Evolutionary conservation across 2,329 filamentous ascomycete species (phyloP).

Genomic region (Fonsecaea pedrosoi): DNA sequence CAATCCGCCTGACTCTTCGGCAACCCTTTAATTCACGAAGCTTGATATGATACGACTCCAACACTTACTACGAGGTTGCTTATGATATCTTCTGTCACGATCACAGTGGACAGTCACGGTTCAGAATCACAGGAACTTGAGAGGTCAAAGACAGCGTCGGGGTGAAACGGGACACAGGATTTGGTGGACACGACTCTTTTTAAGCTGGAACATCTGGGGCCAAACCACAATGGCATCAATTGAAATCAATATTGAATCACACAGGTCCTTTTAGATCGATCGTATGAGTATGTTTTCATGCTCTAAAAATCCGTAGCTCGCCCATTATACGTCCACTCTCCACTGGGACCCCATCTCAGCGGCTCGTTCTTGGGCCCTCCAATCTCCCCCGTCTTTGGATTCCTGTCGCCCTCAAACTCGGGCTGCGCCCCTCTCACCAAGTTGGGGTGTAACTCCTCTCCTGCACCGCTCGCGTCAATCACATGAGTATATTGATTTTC

Average conservation of each 20-base stretch:
- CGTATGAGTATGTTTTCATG: not conserved
- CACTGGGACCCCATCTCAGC: constrained; percentile 77
- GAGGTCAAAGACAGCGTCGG: not conserved
- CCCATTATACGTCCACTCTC: constrained; percentile 94
- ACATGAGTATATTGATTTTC: constrained; percentile 46
- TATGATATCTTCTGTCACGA: constrained; percentile 8
- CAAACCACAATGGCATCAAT: not conserved
- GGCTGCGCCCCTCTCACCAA: constrained; percentile 78
- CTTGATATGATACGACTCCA: constrained; percentile 7
- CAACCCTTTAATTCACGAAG: constrained; percentile 3
- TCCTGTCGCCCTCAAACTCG: constrained; percentile 90
- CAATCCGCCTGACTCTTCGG: not conserved
- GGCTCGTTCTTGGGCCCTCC: constrained; percentile 98
- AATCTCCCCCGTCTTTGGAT: constrained; percentile 93
- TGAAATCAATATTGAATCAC: not conserved
- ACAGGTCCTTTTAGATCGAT: no score
- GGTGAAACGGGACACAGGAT: not conserved
- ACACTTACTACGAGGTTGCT: not conserved
- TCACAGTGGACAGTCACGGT: not conserved
- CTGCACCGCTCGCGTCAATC: constrained; percentile 63
- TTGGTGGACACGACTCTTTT: not conserved
- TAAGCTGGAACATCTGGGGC: not conserved
- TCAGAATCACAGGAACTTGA: not conserved
- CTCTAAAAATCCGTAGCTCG: constrained; percentile 84
- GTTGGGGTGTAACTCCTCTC: constrained; percentile 72